A percentile compares a stretch with the other conserved stretches of the same genome.
phyloP scores from a whole-genome alignment of 2,329 filamentous ascomycete genomes.

The Trichoderma polysporum region DNA sequence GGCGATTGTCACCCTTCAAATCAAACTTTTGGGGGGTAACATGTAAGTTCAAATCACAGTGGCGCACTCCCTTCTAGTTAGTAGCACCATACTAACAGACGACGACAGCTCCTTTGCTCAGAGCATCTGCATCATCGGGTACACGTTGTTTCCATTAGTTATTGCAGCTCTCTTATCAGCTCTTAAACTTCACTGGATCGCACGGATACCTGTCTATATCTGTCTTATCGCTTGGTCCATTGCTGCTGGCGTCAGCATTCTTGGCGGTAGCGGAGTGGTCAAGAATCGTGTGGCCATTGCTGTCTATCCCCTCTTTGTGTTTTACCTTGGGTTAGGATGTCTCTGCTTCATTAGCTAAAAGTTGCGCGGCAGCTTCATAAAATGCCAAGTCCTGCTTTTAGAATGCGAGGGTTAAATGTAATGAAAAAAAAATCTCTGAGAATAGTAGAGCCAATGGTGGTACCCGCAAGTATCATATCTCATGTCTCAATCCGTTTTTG shows the following conservation, averaged over 20 bases:
- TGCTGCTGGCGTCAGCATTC: conserved; percentile 91
- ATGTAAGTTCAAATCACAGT: conserved; percentile 66
- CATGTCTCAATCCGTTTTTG: background rate
- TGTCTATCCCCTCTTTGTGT: conserved; percentile 91
- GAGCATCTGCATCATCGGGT: conserved; percentile 96
- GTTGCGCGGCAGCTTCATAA: background rate
- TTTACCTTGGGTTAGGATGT: conserved; percentile 89
- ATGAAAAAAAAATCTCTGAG: background rate
- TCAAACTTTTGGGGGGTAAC: conserved; percentile 92
- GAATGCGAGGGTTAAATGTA: background rate
- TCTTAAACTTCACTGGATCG: conserved; percentile 72
- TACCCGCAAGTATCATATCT: background rate
- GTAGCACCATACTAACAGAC: conserved; percentile 24
- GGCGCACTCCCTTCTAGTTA: background rate
- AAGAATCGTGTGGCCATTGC: conserved; percentile 92
- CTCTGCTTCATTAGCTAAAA: conserved; percentile 91
- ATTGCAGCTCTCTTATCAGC: conserved; percentile 89
- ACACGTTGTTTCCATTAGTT: conserved; percentile 95
- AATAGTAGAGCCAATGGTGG: background rate
- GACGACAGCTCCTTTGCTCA: conserved; percentile 85
- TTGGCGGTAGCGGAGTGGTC: conserved; percentile 92
- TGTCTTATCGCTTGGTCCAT: conserved; percentile 89
- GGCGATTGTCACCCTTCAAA: conserved; percentile 95
- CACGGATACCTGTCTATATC: conserved; percentile 86
- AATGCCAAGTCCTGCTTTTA: background rate